Evolutionary conservation across 2,329 filamentous ascomycete species (phyloP).

Genomic region (Cercospora nicotianae): DNA sequence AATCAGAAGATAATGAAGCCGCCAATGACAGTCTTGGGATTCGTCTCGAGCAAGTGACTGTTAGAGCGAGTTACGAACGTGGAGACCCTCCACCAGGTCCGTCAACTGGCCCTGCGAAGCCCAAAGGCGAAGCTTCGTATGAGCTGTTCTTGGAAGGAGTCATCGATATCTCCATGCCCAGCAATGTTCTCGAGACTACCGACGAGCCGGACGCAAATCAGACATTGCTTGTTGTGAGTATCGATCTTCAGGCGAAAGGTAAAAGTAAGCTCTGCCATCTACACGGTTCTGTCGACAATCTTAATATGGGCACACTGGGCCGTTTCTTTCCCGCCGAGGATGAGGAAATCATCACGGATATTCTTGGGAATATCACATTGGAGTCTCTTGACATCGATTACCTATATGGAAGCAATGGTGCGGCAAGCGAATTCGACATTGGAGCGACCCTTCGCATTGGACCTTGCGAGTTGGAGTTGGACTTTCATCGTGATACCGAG

Average conservation of each 20-base stretch:
- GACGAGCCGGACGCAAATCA: background rate
- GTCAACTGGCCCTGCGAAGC: background rate
- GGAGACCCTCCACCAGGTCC: background rate
- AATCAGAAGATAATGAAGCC: background rate
- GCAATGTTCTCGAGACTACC: background rate
- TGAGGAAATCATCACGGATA: background rate
- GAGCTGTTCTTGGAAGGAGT: slow-evolving; percentile 1
- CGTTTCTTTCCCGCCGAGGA: slow-evolving; percentile 11
- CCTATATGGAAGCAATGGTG: background rate
- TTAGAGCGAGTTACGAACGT: background rate
- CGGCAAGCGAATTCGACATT: slow-evolving; percentile 1
- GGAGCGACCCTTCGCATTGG: background rate
- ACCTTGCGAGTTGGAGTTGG: background rate
- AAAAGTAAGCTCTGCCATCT: background rate
- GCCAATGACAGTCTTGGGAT: background rate
- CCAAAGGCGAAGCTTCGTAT: background rate
- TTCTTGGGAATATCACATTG: slow-evolving; percentile 2
- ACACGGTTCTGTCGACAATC: background rate
- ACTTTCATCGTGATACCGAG: background rate
- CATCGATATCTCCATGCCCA: background rate
- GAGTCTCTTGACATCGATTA: slow-evolving; percentile 4
- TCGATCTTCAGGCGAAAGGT: background rate
- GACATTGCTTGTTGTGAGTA: background rate
- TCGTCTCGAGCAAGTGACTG: background rate
- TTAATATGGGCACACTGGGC: background rate